Evolutionary conservation across 768 basidiomycete genomes (phyloP), one percentile per base, ranked within the genome.

Genomic region (Hygrocybe punicea): DNA sequence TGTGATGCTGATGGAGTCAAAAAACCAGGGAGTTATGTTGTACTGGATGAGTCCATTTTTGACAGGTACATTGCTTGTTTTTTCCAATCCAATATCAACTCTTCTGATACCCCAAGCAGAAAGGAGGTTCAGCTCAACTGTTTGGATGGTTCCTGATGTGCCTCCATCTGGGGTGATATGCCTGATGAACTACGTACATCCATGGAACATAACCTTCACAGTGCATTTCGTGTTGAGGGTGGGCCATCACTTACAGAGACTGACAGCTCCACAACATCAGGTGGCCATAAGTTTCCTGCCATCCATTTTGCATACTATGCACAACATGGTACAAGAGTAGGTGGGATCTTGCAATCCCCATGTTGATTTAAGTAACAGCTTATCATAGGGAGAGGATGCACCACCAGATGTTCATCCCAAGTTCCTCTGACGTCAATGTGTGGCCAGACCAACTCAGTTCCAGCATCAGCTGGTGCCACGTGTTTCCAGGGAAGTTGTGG

Each of bases 301-400:
- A 24, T 44, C 19, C 53, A 55, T 35, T 55, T 46, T 55, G 39
- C n/a, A 44, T 55, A 36, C 21, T 55, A 55, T 33, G 34, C 24
- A n/a, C 16, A 35, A 3, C 16, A 55, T 29, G 34, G 40, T 33
- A 46, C 39, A 21, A 21, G 24, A 4, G 53, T 46, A 46, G 8
- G 53, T 29, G 29, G 4, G 29, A 29, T 29, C 29, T 55, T 51
- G 24, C n/a, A 29, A 36, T 44, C 21, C 36, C 45, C 19, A 55
- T 55, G 23, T 47, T 47, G 49, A 17, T 55, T 47, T 44, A 23
- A 45, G 23, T 23, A 16, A 46, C 24, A 19, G 17, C 29, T 29
- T 29, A 45, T n/a, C 33, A 33, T 33, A 55, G 53, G 53, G 53
- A 55, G 42, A 25, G 16, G 44, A 46, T 46, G 42, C 53, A 25